Percentiles rank a stretch among this genome's conserved stretches.
Evolutionary conservation across 2,329 filamentous ascomycete genomes (phyloP).

Genomic region (Nakataea oryzae): DNA sequence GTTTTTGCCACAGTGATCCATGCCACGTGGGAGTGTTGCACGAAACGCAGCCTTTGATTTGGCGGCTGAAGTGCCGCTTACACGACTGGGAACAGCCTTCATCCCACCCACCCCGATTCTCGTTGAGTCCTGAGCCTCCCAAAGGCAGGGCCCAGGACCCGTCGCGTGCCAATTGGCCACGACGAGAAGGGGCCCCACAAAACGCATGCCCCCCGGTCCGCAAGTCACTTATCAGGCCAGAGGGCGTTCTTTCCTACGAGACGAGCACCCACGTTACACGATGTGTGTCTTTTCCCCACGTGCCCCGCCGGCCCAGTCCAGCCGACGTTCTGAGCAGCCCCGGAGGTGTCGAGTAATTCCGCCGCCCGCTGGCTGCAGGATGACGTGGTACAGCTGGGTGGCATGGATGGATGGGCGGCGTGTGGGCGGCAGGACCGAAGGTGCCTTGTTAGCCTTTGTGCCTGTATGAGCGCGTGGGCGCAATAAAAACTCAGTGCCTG

Average conservation of each 20-base stretch:
- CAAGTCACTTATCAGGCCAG: not conserved
- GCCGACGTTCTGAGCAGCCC: too few relatives aligned
- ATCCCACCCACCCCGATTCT: not conserved
- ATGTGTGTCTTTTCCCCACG: too few relatives aligned
- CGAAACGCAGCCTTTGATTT: not conserved
- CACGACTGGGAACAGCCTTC: not conserved
- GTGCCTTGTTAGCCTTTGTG: not conserved
- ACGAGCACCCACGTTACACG: too few relatives aligned
- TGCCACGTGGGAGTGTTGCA: not conserved
- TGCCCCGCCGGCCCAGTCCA: too few relatives aligned
- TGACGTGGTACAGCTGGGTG: not conserved
- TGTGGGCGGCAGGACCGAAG: not conserved
- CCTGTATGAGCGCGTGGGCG: not conserved
- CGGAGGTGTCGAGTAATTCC: not conserved
- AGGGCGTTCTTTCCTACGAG: too few relatives aligned
- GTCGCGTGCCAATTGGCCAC: not conserved
- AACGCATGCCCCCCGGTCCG: too few relatives aligned
- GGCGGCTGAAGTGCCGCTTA: not conserved
- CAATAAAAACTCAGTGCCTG: not conserved
- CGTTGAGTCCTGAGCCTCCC: not conserved
- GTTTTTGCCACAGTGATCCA: too few relatives aligned
- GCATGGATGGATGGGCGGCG: not conserved
- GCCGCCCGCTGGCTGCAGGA: not conserved
- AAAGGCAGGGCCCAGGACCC: not conserved
- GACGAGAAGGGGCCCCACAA: too few relatives aligned